These are phyloP conservation scores for Pseudophaeomoniella oleicola DNA, from an alignment of 2,329 filamentous ascomycete genomes.

Conservation along the genomic window DNA sequence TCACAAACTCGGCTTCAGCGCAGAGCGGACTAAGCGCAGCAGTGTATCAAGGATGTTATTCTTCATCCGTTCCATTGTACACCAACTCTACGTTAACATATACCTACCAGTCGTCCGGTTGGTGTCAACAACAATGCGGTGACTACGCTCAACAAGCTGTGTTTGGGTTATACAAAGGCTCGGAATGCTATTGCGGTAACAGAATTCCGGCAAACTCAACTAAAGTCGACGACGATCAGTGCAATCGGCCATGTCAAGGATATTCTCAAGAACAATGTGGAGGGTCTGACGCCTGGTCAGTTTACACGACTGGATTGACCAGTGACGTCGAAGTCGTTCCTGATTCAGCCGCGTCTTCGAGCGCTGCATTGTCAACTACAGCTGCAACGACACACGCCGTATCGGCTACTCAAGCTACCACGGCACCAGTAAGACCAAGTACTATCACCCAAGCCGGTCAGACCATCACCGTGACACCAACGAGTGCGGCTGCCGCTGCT, in stretches of 20 bases:
- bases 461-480: constrained; percentile 20
- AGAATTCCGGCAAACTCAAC: constrained; percentile 45
- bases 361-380: constrained; percentile 37
- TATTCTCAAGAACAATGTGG: constrained; percentile 54
- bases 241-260: constrained; percentile 51
- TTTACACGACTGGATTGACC: constrained; percentile 37
- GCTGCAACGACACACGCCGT: constrained; percentile 21
- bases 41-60: constrained; percentile 29
- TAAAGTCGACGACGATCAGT: constrained; percentile 43
- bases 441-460: constrained; percentile 14
- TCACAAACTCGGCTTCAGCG: neutral
- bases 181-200: constrained; percentile 60
- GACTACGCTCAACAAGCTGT: constrained; percentile 35
- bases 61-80: constrained; percentile 28
- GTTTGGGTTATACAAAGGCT: constrained; percentile 45
- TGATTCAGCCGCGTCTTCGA: constrained; percentile 29
- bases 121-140: constrained; percentile 39
- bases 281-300: constrained; percentile 35
- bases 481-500: constrained; percentile 8
- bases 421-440: constrained; percentile 7
- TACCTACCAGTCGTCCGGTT: constrained; percentile 39
- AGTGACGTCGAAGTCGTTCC: constrained; percentile 18
- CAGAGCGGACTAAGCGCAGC: neutral
- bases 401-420: constrained; percentile 6
- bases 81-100: constrained; percentile 30